Evolutionary conservation across 169 alveolate species (phyloP).

Genomic region (Plasmodium billcollinsi): DNA sequence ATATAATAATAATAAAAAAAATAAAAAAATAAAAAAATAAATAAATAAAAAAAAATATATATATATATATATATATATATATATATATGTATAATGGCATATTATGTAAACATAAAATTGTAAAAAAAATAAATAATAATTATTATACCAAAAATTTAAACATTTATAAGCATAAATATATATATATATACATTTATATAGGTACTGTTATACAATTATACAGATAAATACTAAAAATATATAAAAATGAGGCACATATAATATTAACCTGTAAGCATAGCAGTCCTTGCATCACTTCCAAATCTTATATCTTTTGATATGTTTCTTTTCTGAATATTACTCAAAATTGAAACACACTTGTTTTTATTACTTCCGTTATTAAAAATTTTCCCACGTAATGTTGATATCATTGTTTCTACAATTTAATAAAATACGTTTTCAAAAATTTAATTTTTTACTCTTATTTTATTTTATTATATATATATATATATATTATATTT

Average conservation of each 20-base stretch:
- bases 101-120: too few species aligned
- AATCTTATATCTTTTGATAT: slow-evolving; percentile 84
- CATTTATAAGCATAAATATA: background rate
- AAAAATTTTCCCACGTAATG: slow-evolving; percentile 54
- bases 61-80: too few species aligned
- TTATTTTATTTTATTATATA: background rate
- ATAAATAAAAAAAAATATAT: background rate
- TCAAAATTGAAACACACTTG: slow-evolving; percentile 45
- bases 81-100: too few species aligned
- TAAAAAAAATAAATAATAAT: background rate
- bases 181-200: background rate
- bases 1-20: background rate
- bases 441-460: slow-evolving; percentile 10
- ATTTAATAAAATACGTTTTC: background rate
- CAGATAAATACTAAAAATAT: too few species aligned
- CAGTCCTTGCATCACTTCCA: slow-evolving; percentile 86
- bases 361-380: slow-evolving; percentile 9
- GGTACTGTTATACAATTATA: background rate
- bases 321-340: slow-evolving; percentile 67
- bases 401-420: slow-evolving; percentile 54
- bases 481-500: background rate
- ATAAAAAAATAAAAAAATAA: background rate
- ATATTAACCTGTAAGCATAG: slow-evolving; percentile 80
- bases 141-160: background rate
- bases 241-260: too few species aligned